Conservation (phyloP, 768 basidiomycete species). For the Mycena belliarum region DNA sequence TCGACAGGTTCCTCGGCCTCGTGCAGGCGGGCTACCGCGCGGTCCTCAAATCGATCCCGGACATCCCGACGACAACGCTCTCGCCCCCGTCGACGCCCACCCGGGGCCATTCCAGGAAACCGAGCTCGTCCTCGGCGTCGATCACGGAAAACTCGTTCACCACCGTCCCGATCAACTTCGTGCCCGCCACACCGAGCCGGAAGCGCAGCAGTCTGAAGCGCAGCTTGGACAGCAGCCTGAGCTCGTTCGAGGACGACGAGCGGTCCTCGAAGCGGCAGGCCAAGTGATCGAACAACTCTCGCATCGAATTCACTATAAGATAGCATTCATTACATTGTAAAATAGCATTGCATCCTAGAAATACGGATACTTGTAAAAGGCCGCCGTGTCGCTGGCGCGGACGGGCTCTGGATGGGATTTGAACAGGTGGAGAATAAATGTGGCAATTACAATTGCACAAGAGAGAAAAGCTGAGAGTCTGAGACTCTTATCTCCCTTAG, state of each 20-base stretch:
- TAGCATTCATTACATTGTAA: neutral
- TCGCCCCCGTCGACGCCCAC: slow-evolving; percentile 35
- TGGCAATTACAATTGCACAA: too few relatives aligned
- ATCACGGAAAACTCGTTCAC: slow-evolving; percentile 46
- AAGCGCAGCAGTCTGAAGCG: neutral
- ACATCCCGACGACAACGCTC: slow-evolving; percentile 20
- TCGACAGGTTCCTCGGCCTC: slow-evolving; percentile 50
- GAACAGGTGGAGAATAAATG: too few relatives aligned
- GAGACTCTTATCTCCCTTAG: too few relatives aligned
- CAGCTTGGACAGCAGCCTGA: neutral
- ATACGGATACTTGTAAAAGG: too few relatives aligned
- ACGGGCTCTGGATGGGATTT: too few relatives aligned
- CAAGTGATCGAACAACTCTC: too few relatives aligned
- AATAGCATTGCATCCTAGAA: too few relatives aligned
- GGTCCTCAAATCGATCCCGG: slow-evolving; percentile 32
- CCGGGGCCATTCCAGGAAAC: slow-evolving; percentile 23
- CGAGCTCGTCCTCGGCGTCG: slow-evolving; percentile 33
- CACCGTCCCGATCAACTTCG: slow-evolving; percentile 41
- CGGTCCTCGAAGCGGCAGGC: slow-evolving; percentile 4
- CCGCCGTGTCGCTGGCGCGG: too few relatives aligned
- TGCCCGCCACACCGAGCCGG: slow-evolving; percentile 33
- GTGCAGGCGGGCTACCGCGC: slow-evolving; percentile 70
- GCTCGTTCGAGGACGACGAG: neutral
- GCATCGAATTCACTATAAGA: too few relatives aligned
- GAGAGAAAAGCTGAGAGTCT: too few relatives aligned